Conservation (phyloP, 495 filamentous ascomycete genomes). For the Aspergillus homomorphus region DNA sequence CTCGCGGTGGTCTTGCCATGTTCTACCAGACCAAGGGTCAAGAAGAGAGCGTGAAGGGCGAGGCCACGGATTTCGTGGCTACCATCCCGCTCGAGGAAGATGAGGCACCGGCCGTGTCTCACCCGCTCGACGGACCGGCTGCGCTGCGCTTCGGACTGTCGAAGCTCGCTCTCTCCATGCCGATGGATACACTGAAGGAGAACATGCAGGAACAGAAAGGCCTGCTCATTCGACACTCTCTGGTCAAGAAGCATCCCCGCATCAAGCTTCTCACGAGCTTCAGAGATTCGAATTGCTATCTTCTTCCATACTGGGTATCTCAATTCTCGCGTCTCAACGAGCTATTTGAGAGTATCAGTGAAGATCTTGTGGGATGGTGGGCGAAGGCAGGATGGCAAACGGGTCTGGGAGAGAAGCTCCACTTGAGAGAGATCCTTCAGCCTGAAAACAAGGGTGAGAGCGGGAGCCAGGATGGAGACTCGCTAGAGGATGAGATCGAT, state of each 20-base stretch:
- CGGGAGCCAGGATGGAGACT: constrained; percentile 40
- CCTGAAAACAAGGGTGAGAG: constrained; percentile 33
- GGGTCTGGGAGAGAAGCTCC: constrained; percentile 73
- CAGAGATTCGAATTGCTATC: constrained; percentile 87
- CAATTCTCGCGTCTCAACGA: constrained; percentile 77
- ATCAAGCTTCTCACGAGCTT: constrained; percentile 74
- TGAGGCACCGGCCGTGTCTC: constrained; percentile 48
- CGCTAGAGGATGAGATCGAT: constrained; percentile 59
- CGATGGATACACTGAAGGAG: constrained; percentile 83
- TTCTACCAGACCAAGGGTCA: constrained; percentile 82
- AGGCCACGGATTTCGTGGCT: constrained; percentile 87
- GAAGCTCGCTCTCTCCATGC: constrained; percentile 68
- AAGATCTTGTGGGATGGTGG: constrained; percentile 94
- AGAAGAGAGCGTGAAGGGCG: constrained; percentile 72
- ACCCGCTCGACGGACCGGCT: constrained; percentile 46
- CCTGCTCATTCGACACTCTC: constrained; percentile 66
- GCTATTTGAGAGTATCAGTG: constrained; percentile 76
- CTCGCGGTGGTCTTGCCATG: constrained; percentile 76
- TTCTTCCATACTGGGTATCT: constrained; percentile 88
- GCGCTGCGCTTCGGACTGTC: constrained; percentile 63
- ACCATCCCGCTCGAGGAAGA: constrained; percentile 59
- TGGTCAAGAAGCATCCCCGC: constrained; percentile 68
- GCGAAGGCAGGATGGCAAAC: constrained; percentile 89
- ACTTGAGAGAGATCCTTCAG: constrained; percentile 62
- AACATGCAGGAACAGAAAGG: constrained; percentile 66